Conservation (phyloP, 2,329 filamentous ascomycete genomes). For the Penicillium fuscoglaucum region DNA sequence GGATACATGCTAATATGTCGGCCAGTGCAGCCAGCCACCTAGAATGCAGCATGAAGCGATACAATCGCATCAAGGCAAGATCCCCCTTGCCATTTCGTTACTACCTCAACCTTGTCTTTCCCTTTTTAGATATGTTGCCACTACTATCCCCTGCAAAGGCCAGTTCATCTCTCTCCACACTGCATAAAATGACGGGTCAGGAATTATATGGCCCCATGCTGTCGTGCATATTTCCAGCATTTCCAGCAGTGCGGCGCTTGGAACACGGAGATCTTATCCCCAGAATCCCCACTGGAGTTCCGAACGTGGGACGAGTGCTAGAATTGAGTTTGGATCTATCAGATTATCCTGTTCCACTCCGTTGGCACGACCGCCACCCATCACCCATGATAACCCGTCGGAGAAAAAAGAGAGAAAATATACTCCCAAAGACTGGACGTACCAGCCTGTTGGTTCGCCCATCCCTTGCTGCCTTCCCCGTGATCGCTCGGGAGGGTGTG, state of each 20-base stretch:
- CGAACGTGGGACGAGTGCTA: slow-evolving; percentile 10
- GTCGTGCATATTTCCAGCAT: slow-evolving; percentile 19
- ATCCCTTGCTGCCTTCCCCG: not conserved
- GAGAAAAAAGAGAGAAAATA: slow-evolving; percentile 3
- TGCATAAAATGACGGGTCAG: slow-evolving; percentile 15
- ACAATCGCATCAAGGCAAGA: not conserved
- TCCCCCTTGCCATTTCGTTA: not conserved
- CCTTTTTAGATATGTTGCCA: not conserved
- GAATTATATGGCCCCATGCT: slow-evolving; percentile 13
- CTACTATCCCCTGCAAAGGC: not conserved
- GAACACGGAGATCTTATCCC: slow-evolving; percentile 14
- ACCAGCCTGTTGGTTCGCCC: not conserved
- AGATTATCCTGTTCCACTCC: slow-evolving; percentile 2
- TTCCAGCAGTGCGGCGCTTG: slow-evolving; percentile 2
- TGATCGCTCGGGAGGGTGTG: not conserved
- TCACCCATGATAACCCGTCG: slow-evolving; percentile 7
- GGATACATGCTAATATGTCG: not conserved
- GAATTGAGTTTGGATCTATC: slow-evolving; percentile 17
- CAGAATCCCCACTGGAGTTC: slow-evolving; percentile 3
- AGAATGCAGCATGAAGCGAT: slow-evolving; percentile 3
- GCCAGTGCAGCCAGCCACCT: slow-evolving; percentile 1
- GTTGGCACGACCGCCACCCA: not conserved
- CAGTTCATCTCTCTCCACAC: not conserved
- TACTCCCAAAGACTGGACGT: not conserved
- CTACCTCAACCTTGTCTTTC: not conserved